Percentiles rank a stretch among this genome's conserved stretches.
Evolutionary conservation across 495 filamentous ascomycete genomes (phyloP).

Genomic region (Cetradonia linearis): DNA sequence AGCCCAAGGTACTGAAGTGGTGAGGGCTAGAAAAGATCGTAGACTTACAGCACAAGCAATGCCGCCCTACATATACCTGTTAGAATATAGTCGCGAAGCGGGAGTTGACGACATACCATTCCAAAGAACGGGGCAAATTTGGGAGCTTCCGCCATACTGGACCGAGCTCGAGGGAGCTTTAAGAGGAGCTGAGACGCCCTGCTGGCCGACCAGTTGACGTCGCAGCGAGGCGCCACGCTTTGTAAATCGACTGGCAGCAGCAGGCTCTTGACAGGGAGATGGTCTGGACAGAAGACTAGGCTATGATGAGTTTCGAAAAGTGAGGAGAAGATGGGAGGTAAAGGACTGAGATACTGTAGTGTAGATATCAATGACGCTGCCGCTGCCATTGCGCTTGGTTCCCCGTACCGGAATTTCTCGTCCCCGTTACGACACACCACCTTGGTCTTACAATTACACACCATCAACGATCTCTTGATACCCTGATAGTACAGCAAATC

Average conservation of each 20-base stretch:
- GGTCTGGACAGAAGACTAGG: neutral
- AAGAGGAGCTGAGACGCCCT: neutral
- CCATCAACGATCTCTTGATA: neutral
- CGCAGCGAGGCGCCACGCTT: neutral
- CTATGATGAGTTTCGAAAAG: neutral
- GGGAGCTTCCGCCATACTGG: constrained; percentile 62
- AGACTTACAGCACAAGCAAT: constrained; percentile 84
- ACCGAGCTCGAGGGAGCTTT: neutral
- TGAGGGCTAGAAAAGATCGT: constrained; percentile 24
- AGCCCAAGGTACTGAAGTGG: neutral
- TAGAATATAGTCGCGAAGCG: constrained; percentile 17
- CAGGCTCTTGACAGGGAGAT: neutral
- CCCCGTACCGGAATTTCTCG: constrained; percentile 14
- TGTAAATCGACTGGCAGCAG: neutral
- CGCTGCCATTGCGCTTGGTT: constrained; percentile 13
- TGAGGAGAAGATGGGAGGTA: neutral
- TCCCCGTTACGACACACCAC: constrained; percentile 7
- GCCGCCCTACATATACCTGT: constrained; percentile 48
- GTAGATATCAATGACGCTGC: neutral
- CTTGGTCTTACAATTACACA: neutral
- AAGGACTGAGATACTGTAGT: neutral
- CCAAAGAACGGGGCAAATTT: constrained; percentile 96
- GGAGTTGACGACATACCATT: constrained; percentile 55
- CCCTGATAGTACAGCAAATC: neutral
- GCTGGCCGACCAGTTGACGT: neutral